Percentiles rank a stretch among this genome's conserved stretches.
Evolutionary conservation across 73 alveolate species (phyloP).

Genomic region (Halteria grandinella): DNA sequence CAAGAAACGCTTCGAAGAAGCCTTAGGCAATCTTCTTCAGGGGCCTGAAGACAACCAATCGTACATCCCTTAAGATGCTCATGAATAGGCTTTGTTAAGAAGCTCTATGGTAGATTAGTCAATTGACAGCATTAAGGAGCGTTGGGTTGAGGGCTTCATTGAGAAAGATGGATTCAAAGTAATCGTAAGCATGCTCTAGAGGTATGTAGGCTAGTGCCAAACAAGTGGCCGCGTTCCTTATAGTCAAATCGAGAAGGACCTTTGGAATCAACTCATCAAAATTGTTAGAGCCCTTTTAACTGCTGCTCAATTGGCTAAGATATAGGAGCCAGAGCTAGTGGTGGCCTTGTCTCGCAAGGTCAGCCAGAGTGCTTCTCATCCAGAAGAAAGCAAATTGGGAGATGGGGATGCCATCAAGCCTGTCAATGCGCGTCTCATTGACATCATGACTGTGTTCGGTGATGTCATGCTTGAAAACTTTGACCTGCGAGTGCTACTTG

Average conservation of each 20-base stretch:
- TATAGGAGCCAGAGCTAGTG: too few species aligned
- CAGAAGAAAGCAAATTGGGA: too few species aligned
- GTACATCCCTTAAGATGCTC: too few species aligned
- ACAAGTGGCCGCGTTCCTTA: constrained; percentile 12
- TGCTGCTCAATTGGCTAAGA: constrained; percentile 18
- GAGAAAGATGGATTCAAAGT: constrained; percentile 27
- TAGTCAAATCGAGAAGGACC: not conserved
- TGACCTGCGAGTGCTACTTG: not conserved
- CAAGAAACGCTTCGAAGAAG: too few species aligned
- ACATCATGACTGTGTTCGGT: constrained; percentile 26
- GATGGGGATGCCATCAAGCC: not conserved
- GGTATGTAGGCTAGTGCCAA: not conserved
- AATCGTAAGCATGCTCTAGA: not conserved
- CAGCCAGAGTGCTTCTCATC: too few species aligned
- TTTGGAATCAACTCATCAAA: not conserved
- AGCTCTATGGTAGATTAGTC: too few species aligned
- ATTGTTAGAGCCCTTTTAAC: not conserved
- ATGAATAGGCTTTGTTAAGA: too few species aligned
- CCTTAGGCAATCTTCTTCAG: too few species aligned
- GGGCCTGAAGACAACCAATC: too few species aligned
- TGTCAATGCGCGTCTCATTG: constrained; percentile 6
- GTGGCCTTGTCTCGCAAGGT: too few species aligned
- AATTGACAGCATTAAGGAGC: too few species aligned
- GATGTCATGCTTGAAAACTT: constrained; percentile 1
- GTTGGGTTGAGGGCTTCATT: constrained; percentile 17